phyloP scores from a whole-genome alignment of 2,329 filamentous ascomycete genomes.

The Cladosporium austrohemisphaericum region DNA sequence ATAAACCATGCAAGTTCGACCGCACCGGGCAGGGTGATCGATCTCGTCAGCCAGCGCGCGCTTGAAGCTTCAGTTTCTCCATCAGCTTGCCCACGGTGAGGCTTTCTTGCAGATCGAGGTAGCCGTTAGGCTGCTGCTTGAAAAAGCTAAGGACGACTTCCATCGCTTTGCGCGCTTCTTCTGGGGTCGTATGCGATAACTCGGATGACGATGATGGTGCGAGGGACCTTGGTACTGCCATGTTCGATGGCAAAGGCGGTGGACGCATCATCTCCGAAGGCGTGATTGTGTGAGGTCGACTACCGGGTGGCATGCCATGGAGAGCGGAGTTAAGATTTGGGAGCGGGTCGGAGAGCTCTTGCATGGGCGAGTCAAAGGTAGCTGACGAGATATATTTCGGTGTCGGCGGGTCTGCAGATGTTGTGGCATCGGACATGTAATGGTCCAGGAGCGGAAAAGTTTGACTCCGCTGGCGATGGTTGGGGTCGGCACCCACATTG shows the following conservation, averaged over 20 bases:
- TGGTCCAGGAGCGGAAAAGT: constrained; percentile 73
- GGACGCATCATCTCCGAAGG: constrained; percentile 44
- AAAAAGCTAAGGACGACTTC: constrained; percentile 81
- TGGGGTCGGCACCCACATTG: constrained; percentile 45
- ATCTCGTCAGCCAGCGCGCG: constrained; percentile 18
- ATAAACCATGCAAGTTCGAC: no score
- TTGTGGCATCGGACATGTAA: constrained; percentile 45
- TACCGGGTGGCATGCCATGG: constrained; percentile 29
- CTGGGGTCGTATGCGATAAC: constrained; percentile 70
- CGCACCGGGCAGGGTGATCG: no score
- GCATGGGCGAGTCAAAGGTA: constrained; percentile 35
- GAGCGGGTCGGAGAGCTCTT: constrained; percentile 33
- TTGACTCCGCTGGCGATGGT: constrained; percentile 79
- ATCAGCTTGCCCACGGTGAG: constrained; percentile 75
- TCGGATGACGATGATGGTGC: constrained; percentile 21
- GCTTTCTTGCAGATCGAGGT: constrained; percentile 75
- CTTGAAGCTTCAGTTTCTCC: constrained; percentile 69
- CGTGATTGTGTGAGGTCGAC: constrained; percentile 25
- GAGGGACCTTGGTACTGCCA: constrained; percentile 8
- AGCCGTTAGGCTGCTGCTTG: constrained; percentile 63
- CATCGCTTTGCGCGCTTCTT: constrained; percentile 78
- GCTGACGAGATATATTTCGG: constrained; percentile 50
- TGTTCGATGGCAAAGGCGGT: constrained; percentile 39
- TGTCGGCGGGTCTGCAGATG: constrained; percentile 52
- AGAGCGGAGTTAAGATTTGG: constrained; percentile 41